Evolutionary conservation across 345 rosid species (phyloP), one percentile per base, ranked within the genome.

Genomic region (Hibiscus syriacus): DNA sequence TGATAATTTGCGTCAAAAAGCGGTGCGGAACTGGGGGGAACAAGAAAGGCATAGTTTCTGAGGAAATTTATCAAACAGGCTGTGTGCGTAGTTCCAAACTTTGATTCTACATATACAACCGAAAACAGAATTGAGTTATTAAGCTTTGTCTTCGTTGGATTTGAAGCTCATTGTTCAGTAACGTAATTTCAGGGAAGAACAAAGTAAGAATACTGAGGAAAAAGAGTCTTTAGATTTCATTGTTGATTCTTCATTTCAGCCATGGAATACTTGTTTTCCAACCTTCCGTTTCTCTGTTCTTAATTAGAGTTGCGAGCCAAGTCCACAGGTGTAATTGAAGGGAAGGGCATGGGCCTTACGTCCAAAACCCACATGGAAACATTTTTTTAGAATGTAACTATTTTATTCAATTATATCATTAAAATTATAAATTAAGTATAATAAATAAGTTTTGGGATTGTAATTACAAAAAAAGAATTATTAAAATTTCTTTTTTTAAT

Each of bases 41-140:
- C 43, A 73, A 58, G 55, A 66, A 72, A 3, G 6, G 54, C 87
- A 84, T 81, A 63, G 65, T 67, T 79, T 65, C 0, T 68, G 65
- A 74, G 79, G 76, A 81, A 72, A 68, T 80, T 80, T 82, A 80
- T 76, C 87, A 64, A 87, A 78, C 92, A 70, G 2, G 54, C 77
- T 64, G 76, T 58, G 27, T 57, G 74, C 79, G 69, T 39, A 9
- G 17, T 14, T 19, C 19, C 13, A 57, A 14, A 53, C 50, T 22
- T 53, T 22, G 13, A 22, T 13, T 36, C 29, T 1, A 2, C 26
- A 50, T 13, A 0, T 0, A 0, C 1, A 1, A 4, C 2, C 0
- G 17, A 27, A 64, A 48, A 46, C 26, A 49, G 4, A 9, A 64
- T 17, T 16, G 55, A 46, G 55, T 27, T 64, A 63, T 7, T 41